Base-by-base conservation (phyloP, 306 rosid species). In the Lotus japonicus region DNA sequence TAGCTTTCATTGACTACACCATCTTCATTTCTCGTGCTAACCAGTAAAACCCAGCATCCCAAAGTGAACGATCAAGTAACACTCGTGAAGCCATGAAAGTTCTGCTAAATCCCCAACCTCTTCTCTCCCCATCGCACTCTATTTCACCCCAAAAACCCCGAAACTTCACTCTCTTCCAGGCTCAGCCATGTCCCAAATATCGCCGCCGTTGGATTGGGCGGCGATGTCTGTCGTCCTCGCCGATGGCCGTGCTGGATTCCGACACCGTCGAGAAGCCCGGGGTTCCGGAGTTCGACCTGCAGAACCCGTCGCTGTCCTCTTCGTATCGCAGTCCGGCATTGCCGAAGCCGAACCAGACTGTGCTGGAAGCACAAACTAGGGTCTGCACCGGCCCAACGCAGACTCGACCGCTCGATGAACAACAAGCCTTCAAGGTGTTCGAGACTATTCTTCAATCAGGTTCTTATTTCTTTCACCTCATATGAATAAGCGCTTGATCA, bases 381-480 rank as follows among this genome's bases (percentile, higher is more conserved):
- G 97, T 94, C 80, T 94, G 98, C 66, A 94, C 98, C 0, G 97
- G 98, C 5, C 98, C 98, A 5, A 85, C 86, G 11, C 96, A 88
- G 82, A 94, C 97, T 63, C 83, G 77, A 12, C 96, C 97, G 17
- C 97, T 94, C 48, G 64, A 72, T 9, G 98, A 90, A 21, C 86
- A 86, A 7, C 96, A 94, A 68, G 97, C 97, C 56, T 73, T 86
- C 55, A 90, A 80, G 80, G 98, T 94, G 50, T 82, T 94, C 42
- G 95, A 88, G 18, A 82, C 95, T 2, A 94, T 94, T 78, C 83
- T 90, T 59, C 84, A 82, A 86, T 94, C 98, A 78, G 97, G 95
- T 90, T 43, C 9, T 50, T 50, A 39, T 43, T 64, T 14, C 61
- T 55, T 62, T 16, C 44, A 1, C 33, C 2, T 68, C 51, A 31